Base-by-base conservation (phyloP, 176 grass and related monocot genomes). In the Guadua angustifolia region DNA sequence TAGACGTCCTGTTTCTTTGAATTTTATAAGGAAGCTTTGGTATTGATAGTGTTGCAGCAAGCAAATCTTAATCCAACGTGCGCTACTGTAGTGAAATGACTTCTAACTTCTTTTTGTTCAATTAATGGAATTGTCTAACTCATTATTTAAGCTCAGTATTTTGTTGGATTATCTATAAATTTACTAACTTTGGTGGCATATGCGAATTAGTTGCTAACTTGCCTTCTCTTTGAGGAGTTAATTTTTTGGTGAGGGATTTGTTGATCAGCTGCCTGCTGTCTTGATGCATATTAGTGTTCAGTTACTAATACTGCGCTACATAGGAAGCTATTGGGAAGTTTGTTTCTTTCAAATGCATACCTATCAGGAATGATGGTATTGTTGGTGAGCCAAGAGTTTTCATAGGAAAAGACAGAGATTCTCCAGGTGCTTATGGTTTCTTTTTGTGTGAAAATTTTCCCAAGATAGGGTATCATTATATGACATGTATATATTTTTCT, bases 391-490 rank as follows among this genome's bases (percentile, higher is more conserved):
- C n/a, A n/a, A n/a, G n/a, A n/a, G n/a, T n/a, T n/a, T n/a, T n/a
- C n/a, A n/a, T n/a, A n/a, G n/a, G n/a, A n/a, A n/a, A n/a, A n/a
- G n/a, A n/a, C n/a, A n/a, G n/a, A n/a, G n/a, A n/a, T n/a, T n/a
- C n/a, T n/a, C n/a, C n/a, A n/a, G n/a, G n/a, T n/a, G n/a, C n/a
- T n/a, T n/a, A n/a, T n/a, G n/a, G n/a, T n/a, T n/a, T n/a, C n/a
- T n/a, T n/a, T n/a, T n/a, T n/a, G n/a, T n/a, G n/a, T n/a, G n/a
- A n/a, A n/a, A n/a, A n/a, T 29, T 66, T 52, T 57, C 58, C 42
- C 33, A 65, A 65, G 63, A 77, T 21, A 73, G 32, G 84, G 62
- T 14, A 59, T 43, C 15, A 24, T 81, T 81, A 21, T 69, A 39
- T 75, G 16, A n/a, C 50, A 73, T 50, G 15, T 75, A 64, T n/a